Evolutionary conservation across 179 eudicot genomes (phyloP).

Genomic region (Spergularia azorica): DNA sequence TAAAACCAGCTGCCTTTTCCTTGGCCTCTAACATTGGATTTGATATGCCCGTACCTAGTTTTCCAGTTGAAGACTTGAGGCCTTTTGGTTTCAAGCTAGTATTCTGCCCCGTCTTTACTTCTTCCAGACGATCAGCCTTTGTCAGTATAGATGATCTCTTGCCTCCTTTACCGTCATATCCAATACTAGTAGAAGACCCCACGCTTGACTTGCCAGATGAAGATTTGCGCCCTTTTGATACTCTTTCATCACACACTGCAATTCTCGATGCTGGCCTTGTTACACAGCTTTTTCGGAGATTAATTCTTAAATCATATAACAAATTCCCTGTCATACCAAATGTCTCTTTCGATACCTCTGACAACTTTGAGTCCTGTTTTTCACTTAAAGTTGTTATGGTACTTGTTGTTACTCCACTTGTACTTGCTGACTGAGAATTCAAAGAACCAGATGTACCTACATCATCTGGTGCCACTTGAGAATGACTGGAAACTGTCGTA

Average conservation of each 20-base stretch:
- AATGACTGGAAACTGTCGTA: conserved; percentile 14
- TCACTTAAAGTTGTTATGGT: conserved; percentile 41
- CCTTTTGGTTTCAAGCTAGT: conserved; percentile 35
- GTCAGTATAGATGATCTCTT: conserved; percentile 1
- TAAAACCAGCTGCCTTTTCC: neutral
- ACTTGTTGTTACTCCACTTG: conserved; percentile 34
- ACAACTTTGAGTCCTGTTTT: conserved; percentile 28
- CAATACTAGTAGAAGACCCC: conserved; percentile 49
- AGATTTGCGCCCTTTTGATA: conserved; percentile 39
- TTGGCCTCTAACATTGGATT: conserved; percentile 27
- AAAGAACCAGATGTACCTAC: conserved; percentile 23
- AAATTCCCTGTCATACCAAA: conserved; percentile 38
- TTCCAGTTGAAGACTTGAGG: conserved; percentile 38
- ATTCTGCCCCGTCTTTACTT: conserved; percentile 17
- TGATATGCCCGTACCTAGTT: conserved; percentile 39
- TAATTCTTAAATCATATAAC: conserved; percentile 38
- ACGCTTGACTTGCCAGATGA: conserved; percentile 61
- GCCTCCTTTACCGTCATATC: conserved; percentile 22
- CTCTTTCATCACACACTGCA: conserved; percentile 32
- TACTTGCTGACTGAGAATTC: conserved; percentile 24
- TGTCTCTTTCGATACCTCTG: conserved; percentile 34
- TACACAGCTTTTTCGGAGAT: conserved; percentile 53
- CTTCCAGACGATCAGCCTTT: conserved; percentile 6
- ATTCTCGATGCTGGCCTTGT: conserved; percentile 53
- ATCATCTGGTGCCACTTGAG: conserved; percentile 13